Conservation (phyloP, 2,329 filamentous ascomycete species). For the Neonectria ditissima region DNA sequence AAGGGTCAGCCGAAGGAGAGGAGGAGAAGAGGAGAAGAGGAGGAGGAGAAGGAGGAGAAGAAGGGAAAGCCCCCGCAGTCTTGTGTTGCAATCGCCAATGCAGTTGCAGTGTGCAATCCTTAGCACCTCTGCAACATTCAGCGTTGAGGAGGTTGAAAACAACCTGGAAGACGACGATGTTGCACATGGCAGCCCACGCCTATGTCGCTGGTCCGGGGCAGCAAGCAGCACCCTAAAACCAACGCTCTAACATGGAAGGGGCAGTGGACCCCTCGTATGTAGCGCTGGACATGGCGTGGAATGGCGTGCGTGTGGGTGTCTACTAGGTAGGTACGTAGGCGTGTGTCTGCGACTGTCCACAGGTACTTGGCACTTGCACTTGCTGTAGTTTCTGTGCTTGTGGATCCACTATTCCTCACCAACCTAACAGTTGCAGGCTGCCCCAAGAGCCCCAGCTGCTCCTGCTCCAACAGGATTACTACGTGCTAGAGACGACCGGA, state of each 20-base stretch:
- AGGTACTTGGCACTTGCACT: too few relatives aligned
- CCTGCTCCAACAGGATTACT: slow-evolving; percentile 32
- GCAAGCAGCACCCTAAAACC: background rate
- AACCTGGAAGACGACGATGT: background rate
- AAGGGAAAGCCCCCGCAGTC: background rate
- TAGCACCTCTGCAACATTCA: too few relatives aligned
- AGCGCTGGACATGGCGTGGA: background rate
- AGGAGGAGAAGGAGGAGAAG: too few relatives aligned
- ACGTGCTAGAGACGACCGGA: slow-evolving; percentile 33
- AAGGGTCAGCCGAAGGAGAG: background rate
- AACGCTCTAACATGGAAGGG: background rate
- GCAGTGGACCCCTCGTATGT: background rate
- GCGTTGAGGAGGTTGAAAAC: background rate
- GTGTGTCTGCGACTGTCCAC: background rate
- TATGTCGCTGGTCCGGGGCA: background rate
- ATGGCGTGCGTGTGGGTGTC: slow-evolving; percentile 4
- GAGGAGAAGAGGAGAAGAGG: too few relatives aligned
- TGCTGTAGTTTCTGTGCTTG: background rate
- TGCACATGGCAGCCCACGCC: background rate
- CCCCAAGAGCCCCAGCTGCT: slow-evolving; percentile 22
- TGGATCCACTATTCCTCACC: slow-evolving; percentile 31
- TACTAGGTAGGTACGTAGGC: too few relatives aligned
- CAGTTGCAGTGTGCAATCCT: background rate
- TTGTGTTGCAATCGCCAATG: background rate
- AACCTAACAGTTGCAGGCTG: slow-evolving; percentile 24